These are phyloP conservation scores for Adansonia grandidieri DNA, from an alignment of 441 rosid species.

Conservation along the genomic window DNA sequence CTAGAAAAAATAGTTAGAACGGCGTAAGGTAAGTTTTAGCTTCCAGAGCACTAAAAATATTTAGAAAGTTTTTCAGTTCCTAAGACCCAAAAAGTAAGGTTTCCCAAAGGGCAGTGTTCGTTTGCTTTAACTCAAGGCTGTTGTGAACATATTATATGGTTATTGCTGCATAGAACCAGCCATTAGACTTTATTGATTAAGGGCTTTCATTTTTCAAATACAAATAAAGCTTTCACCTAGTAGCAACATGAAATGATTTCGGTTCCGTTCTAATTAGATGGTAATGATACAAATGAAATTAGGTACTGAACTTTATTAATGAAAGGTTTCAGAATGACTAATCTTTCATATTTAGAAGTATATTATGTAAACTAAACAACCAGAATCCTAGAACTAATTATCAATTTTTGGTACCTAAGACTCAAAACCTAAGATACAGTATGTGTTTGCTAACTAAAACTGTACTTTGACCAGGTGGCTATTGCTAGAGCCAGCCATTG, in stretches of 20 bases:
- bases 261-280: background rate
- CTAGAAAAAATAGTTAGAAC: background rate
- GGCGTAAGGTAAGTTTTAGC: background rate
- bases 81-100: background rate
- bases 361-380: background rate
- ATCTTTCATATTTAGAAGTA: background rate
- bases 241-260: background rate
- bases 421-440: no score
- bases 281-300: background rate
- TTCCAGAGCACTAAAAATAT: background rate
- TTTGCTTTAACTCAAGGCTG: background rate
- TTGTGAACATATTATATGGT: background rate
- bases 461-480: no score
- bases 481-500: background rate
- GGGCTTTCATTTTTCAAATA: background rate
- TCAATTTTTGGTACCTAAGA: background rate
- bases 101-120: background rate
- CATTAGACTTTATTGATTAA: background rate
- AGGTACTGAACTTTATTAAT: background rate
- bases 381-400: background rate
- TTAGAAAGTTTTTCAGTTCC: background rate
- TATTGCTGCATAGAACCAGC: background rate
- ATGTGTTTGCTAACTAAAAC: no score
- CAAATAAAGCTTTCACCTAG: background rate
- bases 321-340: background rate